These are phyloP conservation scores for Urtica urens DNA, from an alignment of 306 rosid genomes.

Conservation along the genomic window DNA sequence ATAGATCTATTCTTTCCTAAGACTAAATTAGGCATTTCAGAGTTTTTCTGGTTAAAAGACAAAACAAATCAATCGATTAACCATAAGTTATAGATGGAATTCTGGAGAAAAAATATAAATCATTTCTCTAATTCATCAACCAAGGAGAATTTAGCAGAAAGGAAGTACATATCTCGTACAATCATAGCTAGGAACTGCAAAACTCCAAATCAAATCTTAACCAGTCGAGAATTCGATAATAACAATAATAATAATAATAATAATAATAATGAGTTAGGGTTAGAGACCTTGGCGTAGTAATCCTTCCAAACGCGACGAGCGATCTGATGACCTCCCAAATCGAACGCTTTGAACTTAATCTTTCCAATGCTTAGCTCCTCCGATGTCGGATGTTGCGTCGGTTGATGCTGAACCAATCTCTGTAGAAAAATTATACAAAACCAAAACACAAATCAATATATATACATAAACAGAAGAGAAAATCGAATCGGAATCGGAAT, in stretches of 20 bases:
- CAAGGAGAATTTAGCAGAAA: too few species aligned
- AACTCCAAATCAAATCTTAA: background rate
- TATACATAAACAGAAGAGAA: background rate
- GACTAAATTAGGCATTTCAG: too few species aligned
- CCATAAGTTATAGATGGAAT: constrained; percentile 39
- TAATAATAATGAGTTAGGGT: background rate
- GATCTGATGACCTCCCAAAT: constrained; percentile 90
- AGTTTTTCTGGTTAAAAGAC: too few species aligned
- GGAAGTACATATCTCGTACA: too few species aligned
- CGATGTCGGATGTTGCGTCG: constrained; percentile 84
- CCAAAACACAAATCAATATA: background rate
- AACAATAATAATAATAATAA: background rate
- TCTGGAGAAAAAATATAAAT: constrained; percentile 27
- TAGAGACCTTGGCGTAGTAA: constrained; percentile 77
- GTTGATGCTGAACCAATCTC: constrained; percentile 93
- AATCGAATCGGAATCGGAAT: background rate
- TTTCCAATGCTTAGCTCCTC: constrained; percentile 90
- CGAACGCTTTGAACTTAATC: constrained; percentile 91
- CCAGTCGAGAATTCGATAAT: too few species aligned
- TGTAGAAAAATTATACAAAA: constrained; percentile 17
- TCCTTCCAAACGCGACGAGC: constrained; percentile 97
- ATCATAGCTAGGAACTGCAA: too few species aligned
- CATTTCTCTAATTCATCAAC: background rate
- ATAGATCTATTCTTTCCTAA: too few species aligned
- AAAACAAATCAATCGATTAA: too few species aligned